A percentile compares a stretch with the other conserved stretches of the same genome.
phyloP scores from a whole-genome alignment of 1,139 yeast genomes.

The Kodamaea fungicola region DNA sequence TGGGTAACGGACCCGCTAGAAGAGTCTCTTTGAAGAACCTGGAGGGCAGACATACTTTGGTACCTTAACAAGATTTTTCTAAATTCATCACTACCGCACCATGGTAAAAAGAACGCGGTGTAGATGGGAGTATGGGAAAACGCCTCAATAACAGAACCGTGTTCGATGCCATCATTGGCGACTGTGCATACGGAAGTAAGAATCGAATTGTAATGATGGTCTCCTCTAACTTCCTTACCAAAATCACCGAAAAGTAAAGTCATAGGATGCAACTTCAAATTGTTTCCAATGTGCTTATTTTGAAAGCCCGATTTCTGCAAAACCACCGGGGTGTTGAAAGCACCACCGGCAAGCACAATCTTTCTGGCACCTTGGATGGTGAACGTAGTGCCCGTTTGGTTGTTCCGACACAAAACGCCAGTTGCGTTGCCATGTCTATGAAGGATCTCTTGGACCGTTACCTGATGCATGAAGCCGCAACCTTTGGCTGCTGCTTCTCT shows the following conservation, averaged over 20 bases:
- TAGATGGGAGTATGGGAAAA: slow-evolving; percentile 44
- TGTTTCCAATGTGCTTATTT: slow-evolving; percentile 50
- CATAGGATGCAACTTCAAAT: slow-evolving; percentile 54
- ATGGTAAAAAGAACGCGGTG: slow-evolving; percentile 39
- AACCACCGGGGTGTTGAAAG: slow-evolving; percentile 50
- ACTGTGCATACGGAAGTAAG: slow-evolving; percentile 51
- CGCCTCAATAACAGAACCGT: slow-evolving; percentile 56
- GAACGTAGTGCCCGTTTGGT: slow-evolving; percentile 25
- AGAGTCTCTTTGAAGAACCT: slow-evolving; percentile 49
- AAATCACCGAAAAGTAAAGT: slow-evolving; percentile 42
- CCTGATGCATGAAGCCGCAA: slow-evolving; percentile 46
- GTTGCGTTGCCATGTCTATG: slow-evolving; percentile 42
- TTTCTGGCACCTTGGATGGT: slow-evolving; percentile 45
- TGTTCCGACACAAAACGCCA: slow-evolving; percentile 39
- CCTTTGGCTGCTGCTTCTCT: slow-evolving; percentile 48
- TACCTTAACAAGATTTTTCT: slow-evolving; percentile 36
- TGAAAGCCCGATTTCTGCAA: slow-evolving; percentile 51
- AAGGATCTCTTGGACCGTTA: slow-evolving; percentile 36
- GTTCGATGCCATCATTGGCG: slow-evolving; percentile 50
- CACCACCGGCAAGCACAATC: slow-evolving; percentile 47
- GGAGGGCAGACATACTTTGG: slow-evolving; percentile 37
- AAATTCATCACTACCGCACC: slow-evolving; percentile 33
- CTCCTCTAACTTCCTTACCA: slow-evolving; percentile 28
- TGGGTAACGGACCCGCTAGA: slow-evolving; percentile 38
- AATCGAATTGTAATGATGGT: slow-evolving; percentile 43